Conservation (phyloP, 169 alveolate species). For the Condylostoma magnum region DNA sequence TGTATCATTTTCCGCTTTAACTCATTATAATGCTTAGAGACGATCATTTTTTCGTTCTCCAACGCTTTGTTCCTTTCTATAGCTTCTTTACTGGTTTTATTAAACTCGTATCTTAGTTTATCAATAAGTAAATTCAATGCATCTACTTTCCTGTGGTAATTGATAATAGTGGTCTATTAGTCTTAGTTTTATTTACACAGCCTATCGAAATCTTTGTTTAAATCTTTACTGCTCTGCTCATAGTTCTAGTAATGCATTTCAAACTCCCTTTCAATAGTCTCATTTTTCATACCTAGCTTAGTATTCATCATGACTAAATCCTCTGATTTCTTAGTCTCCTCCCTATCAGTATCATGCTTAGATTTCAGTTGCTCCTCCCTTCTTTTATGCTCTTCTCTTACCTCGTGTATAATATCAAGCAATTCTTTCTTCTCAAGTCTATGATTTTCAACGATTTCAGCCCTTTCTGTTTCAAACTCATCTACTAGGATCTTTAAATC, state of each 20-base stretch:
- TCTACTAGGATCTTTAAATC: constrained; percentile 69
- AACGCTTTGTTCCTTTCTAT: constrained; percentile 84
- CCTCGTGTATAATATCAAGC: constrained; percentile 69
- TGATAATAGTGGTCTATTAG: constrained; percentile 62
- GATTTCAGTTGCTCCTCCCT: constrained; percentile 65
- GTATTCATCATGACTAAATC: constrained; percentile 58
- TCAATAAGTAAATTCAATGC: constrained; percentile 67
- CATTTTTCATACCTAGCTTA: constrained; percentile 48
- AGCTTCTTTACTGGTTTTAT: constrained; percentile 82
- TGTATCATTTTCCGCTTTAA: constrained; percentile 78
- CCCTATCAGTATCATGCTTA: constrained; percentile 67
- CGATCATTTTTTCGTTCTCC: constrained; percentile 77
- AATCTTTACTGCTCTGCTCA: constrained; percentile 30
- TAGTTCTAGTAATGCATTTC: constrained; percentile 65
- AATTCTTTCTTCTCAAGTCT: constrained; percentile 61
- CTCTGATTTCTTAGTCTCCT: constrained; percentile 62
- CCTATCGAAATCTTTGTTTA: not conserved
- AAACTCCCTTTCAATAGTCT: constrained; percentile 56
- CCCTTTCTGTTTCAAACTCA: constrained; percentile 75
- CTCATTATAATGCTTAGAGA: constrained; percentile 80
- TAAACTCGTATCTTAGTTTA: constrained; percentile 73
- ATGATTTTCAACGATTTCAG: constrained; percentile 62
- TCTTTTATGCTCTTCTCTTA: constrained; percentile 70
- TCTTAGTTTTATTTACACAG: constrained; percentile 63
- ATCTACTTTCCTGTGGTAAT: constrained; percentile 66